Evolutionary conservation across 2,329 filamentous ascomycete genomes (phyloP).

Genomic region (Phialocephala sp.): DNA sequence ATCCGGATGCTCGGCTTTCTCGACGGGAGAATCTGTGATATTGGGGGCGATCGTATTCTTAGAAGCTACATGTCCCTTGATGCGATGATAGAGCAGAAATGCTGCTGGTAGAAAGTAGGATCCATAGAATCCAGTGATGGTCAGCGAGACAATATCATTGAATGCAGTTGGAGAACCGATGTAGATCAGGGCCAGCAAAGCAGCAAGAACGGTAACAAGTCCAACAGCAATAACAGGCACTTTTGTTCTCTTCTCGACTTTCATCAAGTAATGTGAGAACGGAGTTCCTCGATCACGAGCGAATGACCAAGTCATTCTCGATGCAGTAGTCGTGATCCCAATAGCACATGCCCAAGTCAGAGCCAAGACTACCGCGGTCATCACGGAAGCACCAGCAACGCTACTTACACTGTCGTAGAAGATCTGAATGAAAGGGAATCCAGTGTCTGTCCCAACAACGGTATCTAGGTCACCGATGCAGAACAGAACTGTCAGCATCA

Average conservation of each 20-base stretch:
- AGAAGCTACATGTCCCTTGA: constrained; percentile 39
- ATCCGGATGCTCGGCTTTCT: neutral
- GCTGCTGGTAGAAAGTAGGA: constrained; percentile 50
- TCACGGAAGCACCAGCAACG: constrained; percentile 46
- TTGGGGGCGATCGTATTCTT: neutral
- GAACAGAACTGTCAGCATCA: constrained; percentile 45
- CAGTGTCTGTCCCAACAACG: constrained; percentile 48
- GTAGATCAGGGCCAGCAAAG: constrained; percentile 45
- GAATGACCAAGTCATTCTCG: constrained; percentile 50
- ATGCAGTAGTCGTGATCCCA: constrained; percentile 45
- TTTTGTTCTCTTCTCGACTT: constrained; percentile 23
- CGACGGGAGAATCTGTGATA: neutral
- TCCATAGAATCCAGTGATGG: constrained; percentile 50
- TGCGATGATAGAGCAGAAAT: constrained; percentile 49
- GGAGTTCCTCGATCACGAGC: constrained; percentile 50
- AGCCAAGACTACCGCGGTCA: constrained; percentile 47
- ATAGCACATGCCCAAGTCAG: constrained; percentile 49
- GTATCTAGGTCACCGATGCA: constrained; percentile 45
- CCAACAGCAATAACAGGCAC: constrained; percentile 27
- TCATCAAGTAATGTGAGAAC: constrained; percentile 25
- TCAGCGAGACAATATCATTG: constrained; percentile 51
- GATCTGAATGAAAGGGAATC: constrained; percentile 56
- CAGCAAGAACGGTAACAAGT: constrained; percentile 41
- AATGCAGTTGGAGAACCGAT: constrained; percentile 49
- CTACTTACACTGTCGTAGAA: constrained; percentile 52